phyloP scores from a whole-genome alignment of 1,284 basidiomycete genomes.

The Moesziomyces antarcticus region DNA sequence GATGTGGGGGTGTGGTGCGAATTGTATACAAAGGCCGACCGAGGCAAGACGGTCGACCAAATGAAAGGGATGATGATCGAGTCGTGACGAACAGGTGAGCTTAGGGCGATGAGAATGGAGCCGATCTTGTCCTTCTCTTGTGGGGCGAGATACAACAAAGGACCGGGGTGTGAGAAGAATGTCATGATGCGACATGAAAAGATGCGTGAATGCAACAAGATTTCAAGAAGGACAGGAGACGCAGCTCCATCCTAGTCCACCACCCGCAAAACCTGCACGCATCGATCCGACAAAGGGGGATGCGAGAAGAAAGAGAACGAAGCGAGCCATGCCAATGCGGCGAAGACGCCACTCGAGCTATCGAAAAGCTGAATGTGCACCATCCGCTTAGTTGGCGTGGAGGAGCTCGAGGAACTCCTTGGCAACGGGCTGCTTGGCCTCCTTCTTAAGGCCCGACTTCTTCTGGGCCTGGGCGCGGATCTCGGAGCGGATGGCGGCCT shows the following conservation, averaged over 20 bases:
- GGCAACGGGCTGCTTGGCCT: constrained; percentile 73
- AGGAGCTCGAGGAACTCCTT: constrained; percentile 88
- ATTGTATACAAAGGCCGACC: constrained; percentile 31
- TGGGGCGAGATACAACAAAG: constrained; percentile 35
- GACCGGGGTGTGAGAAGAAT: constrained; percentile 21
- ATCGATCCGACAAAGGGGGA: constrained; percentile 14
- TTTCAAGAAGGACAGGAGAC: constrained; percentile 1
- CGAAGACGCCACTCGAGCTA: not conserved
- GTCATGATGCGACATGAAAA: constrained; percentile 5
- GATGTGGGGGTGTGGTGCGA: not conserved
- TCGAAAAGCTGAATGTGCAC: not conserved
- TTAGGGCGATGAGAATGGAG: not conserved
- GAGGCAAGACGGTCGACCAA: constrained; percentile 1
- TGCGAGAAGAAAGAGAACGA: constrained; percentile 2
- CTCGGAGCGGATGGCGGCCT: constrained; percentile 69
- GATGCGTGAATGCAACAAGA: constrained; percentile 8
- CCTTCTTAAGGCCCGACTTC: constrained; percentile 61
- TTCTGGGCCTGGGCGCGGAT: constrained; percentile 62
- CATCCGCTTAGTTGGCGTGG: constrained; percentile 45
- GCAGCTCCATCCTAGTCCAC: constrained; percentile 3
- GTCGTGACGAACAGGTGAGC: constrained; percentile 1
- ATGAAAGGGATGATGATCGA: constrained; percentile 11
- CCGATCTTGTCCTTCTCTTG: not conserved
- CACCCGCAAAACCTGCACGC: not conserved
- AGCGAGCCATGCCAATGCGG: constrained; percentile 2